Evolutionary conservation across 2,329 filamentous ascomycete species (phyloP).

Genomic region (Emergomyces pasteurianus): DNA sequence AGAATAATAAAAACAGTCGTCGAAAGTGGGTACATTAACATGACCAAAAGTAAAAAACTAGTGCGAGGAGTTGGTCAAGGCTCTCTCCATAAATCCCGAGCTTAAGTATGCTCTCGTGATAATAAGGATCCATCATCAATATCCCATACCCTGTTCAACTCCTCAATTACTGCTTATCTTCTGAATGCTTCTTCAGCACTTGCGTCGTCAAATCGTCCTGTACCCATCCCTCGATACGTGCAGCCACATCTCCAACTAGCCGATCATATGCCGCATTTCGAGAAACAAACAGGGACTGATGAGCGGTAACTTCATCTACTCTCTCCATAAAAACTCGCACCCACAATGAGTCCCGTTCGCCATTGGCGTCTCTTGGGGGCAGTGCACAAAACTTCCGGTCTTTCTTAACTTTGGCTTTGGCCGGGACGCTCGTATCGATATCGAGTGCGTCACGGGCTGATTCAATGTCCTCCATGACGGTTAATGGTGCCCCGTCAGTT

Average conservation of each 20-base stretch:
- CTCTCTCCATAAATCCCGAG: not conserved
- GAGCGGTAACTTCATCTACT: conserved; percentile 74
- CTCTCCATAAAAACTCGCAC: conserved; percentile 67
- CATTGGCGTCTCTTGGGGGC: conserved; percentile 45
- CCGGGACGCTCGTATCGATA: conserved; percentile 7
- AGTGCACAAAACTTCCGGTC: conserved; percentile 70
- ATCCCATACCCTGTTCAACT: not conserved
- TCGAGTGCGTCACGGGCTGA: not conserved
- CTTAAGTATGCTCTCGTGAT: not conserved
- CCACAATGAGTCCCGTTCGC: conserved; percentile 59
- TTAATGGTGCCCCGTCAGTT: not conserved
- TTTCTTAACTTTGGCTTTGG: conserved; percentile 30
- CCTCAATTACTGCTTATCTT: not conserved
- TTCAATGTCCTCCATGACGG: not conserved
- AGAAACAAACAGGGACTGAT: conserved; percentile 68
- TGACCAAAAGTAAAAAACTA: not conserved
- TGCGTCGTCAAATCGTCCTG: conserved; percentile 11
- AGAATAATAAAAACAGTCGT: not conserved
- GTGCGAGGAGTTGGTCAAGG: not conserved
- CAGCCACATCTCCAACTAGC: conserved; percentile 63
- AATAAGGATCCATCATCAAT: not conserved
- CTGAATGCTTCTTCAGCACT: conserved; percentile 5
- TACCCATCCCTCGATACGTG: conserved; percentile 57
- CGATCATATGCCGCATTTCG: conserved; percentile 52
- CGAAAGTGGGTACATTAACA: not conserved